phyloP scores from a whole-genome alignment of 495 filamentous ascomycete genomes.

The Annulohypoxylon stygium region DNA sequence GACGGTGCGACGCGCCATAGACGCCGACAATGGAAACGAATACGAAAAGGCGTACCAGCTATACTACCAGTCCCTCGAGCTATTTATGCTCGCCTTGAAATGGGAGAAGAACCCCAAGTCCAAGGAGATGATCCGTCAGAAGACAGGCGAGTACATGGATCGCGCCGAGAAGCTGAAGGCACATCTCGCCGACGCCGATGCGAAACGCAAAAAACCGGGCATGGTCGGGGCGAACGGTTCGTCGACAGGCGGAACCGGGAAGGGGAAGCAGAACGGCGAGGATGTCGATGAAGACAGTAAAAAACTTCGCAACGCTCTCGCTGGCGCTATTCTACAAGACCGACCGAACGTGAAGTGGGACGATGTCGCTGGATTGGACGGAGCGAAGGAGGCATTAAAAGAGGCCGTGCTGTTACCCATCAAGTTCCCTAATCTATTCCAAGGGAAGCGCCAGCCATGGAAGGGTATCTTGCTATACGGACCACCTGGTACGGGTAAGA shows the following conservation, averaged over 20 bases:
- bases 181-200: constrained; percentile 82
- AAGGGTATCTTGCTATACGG: constrained; percentile 98
- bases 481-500: constrained; percentile 96
- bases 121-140: constrained; percentile 95
- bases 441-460: constrained; percentile 98
- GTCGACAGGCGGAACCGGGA: constrained; percentile 73
- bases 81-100: constrained; percentile 96
- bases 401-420: constrained; percentile 97
- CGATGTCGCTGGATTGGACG: constrained; percentile 96
- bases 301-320: constrained; percentile 90
- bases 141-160: constrained; percentile 97
- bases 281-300: constrained; percentile 89
- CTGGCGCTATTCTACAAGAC: constrained; percentile 92
- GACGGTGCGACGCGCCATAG: constrained; percentile 95
- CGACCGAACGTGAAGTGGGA: constrained; percentile 97
- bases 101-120: constrained; percentile 98
- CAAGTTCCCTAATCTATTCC: constrained; percentile 97
- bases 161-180: constrained; percentile 96
- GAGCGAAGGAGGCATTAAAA: constrained; percentile 95
- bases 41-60: constrained; percentile 96
- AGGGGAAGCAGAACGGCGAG: constrained; percentile 63
- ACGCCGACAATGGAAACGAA: constrained; percentile 92
- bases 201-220: constrained; percentile 76
- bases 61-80: constrained; percentile 93
- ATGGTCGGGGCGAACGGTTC: constrained; percentile 91